phyloP scores from a whole-genome alignment of 345 rosid species.

The Citrus australasica region DNA sequence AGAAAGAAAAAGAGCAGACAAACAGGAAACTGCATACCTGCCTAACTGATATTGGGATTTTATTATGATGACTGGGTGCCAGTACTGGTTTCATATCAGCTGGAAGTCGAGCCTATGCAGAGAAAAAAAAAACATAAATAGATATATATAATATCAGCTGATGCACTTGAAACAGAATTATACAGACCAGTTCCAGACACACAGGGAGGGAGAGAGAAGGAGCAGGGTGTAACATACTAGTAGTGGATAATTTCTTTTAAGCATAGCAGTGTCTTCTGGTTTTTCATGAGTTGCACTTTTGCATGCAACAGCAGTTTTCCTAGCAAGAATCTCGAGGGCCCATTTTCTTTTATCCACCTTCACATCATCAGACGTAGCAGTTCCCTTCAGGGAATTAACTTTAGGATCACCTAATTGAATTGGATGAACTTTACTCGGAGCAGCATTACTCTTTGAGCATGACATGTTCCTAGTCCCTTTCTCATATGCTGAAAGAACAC shows the following conservation, averaged over 20 bases:
- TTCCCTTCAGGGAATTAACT: constrained; percentile 33
- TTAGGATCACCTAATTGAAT: constrained; percentile 33
- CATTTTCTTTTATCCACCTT: constrained; percentile 88
- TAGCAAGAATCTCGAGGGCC: constrained; percentile 94
- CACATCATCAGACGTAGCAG: constrained; percentile 43
- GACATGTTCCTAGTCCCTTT: constrained; percentile 41
- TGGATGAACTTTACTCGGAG: constrained; percentile 28
- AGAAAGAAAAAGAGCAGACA: neutral
- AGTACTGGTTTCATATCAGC: constrained; percentile 75
- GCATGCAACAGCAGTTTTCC: constrained; percentile 65
- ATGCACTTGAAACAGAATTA: constrained; percentile 8
- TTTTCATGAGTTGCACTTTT: constrained; percentile 45
- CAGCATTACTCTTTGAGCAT: constrained; percentile 37
- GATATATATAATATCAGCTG: constrained; percentile 7
- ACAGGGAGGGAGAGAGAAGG: neutral
- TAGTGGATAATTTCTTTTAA: constrained; percentile 81
- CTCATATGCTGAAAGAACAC: constrained; percentile 27
- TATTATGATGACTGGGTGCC: constrained; percentile 71
- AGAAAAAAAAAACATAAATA: constrained; percentile 20
- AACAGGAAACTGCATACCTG: constrained; percentile 53
- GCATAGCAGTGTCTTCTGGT: constrained; percentile 54
- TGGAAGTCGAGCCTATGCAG: constrained; percentile 82
- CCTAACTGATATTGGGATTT: constrained; percentile 80
- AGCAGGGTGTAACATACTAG: constrained; percentile 44
- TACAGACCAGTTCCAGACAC: neutral